phyloP scores from a whole-genome alignment of 2,329 filamentous ascomycete species.

The Didymellaceae sp. region DNA sequence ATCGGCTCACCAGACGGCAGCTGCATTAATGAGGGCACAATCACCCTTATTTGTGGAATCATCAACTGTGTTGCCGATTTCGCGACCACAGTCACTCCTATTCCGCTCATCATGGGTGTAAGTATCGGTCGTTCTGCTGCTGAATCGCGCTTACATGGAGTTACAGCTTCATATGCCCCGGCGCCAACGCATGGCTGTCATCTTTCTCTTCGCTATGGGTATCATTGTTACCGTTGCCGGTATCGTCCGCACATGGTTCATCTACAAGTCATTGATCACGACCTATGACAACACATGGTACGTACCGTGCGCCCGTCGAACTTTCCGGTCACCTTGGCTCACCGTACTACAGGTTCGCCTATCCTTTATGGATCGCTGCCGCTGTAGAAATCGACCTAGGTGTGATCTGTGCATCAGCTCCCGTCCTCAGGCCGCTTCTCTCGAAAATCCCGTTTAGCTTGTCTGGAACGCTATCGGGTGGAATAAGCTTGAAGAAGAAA shows the following conservation, averaged over 20 bases:
- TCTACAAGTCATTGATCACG: slow-evolving; percentile 50
- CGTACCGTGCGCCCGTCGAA: neutral
- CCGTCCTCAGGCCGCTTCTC: slow-evolving; percentile 40
- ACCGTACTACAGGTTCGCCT: slow-evolving; percentile 33
- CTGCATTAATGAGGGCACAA: slow-evolving; percentile 52
- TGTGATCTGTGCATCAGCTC: slow-evolving; percentile 47
- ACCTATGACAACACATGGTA: slow-evolving; percentile 55
- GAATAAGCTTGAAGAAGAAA: slow-evolving; percentile 21
- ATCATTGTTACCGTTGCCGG: slow-evolving; percentile 53
- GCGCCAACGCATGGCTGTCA: slow-evolving; percentile 49
- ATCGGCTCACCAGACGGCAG: slow-evolving; percentile 38
- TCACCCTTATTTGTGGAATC: slow-evolving; percentile 50
- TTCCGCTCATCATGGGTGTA: slow-evolving; percentile 51
- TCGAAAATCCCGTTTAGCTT: slow-evolving; percentile 35
- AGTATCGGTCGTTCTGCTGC: neutral
- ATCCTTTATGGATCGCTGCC: slow-evolving; percentile 56
- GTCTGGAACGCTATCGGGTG: slow-evolving; percentile 23
- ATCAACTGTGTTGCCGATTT: slow-evolving; percentile 54
- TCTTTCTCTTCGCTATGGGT: slow-evolving; percentile 50
- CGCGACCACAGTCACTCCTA: slow-evolving; percentile 51
- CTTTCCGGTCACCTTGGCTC: neutral
- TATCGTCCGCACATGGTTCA: slow-evolving; percentile 53
- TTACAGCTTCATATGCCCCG: slow-evolving; percentile 50
- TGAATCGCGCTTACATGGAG: neutral
- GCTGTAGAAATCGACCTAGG: slow-evolving; percentile 56